Base-by-base conservation (phyloP, 441 rosid species). In the Manihot esculenta region DNA sequence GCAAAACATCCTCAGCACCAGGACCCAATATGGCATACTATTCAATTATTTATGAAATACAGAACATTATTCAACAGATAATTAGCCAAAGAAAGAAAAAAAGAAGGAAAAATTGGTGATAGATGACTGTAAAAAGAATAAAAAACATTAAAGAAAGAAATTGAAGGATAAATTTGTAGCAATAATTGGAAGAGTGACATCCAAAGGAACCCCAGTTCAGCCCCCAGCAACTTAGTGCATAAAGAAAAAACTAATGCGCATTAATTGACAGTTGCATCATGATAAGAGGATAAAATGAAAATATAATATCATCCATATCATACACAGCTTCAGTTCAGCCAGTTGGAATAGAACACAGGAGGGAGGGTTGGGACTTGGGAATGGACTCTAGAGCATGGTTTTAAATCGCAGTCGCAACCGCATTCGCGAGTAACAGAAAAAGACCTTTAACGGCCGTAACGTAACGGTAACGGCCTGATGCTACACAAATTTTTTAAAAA, bases 11-110 rank as follows among this genome's bases (percentile, higher is more conserved):
- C 53, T 71, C 27, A 45, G 18, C 20, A 41, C 23, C 0, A 48
- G 51, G 27, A 49, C 13, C 17, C 76, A 66, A 66, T 26, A 56
- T 26, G 55, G 53, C 47, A 56, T 35, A 20, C n/a, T n/a, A n/a
- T n/a, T n/a, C n/a, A n/a, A 21, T 7, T 44, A 42, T 17, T 38
- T 61, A 53, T 21, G 26, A 35, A 41, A 15, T 47, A 30, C 9
- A 60, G 20, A 50, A 51, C 44, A 61, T 49, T 38, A 33, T 11
- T 15, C 45, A 21, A 51, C 26, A 41, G 41, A 41, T 30, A 50
- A 38, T 27, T 33, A 60, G 14, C 42, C 24, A 61, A 41, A 49
- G 18, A 11, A 6, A 5, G 14, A 61, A 30, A 30, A 30, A 30
- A 30, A n/a, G n/a, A n/a, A n/a, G n/a, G n/a, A 45, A 4, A 59